Base-by-base conservation (phyloP, 2,329 filamentous ascomycete genomes). In the Blastomyces percursus region DNA sequence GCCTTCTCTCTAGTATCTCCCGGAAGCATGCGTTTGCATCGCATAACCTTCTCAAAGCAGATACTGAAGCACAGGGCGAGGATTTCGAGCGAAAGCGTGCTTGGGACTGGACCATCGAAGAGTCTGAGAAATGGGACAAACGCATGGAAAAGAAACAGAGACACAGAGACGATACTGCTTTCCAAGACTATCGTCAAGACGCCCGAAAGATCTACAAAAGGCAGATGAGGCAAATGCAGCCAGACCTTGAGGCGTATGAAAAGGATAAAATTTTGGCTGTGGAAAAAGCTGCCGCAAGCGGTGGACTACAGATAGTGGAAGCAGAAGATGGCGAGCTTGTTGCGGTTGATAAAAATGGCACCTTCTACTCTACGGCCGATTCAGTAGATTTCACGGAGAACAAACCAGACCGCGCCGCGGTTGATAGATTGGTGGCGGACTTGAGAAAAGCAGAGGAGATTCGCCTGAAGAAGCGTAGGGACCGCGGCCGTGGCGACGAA, bases 61-160 rank as follows among this genome's bases (percentile, higher is more conserved):
- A 96, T 70, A 87, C 91, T 1, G 90, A 92, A 74, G 90, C 90
- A 21, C 80, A 82, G 0, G 91, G 91, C 42, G 91, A 90, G 62
- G 94, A 97, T 75, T 99, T 97, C 72, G 94, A 99, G 81, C 89
- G 94, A 68, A 96, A 97, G 78, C 87, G 94, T 50, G 94, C 94
- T 1, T 99, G 94, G 94, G 94, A 97, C 78, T 99, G 94, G 90
- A 99, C 94, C 0, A 80, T 93, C 7, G 94, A 99, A 67, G 94
- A 99, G 77, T 89, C 86, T 69, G 94, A 96, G 78, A 85, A 84
- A 68, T 99, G 94, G 94, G 94, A 99, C 75, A 88, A 87, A 78
- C 87, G 92, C 40, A 79, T 95, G 74, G 89, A 88, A 71, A 96
- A 96, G 82, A 95, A 91, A 78, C 84, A 85, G 63, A 84, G 84